Evolutionary conservation across 352 stramenopile genomes (phyloP), one percentile per base, ranked within the genome.

Genomic region (Globisporangium rhizosaccharum): DNA sequence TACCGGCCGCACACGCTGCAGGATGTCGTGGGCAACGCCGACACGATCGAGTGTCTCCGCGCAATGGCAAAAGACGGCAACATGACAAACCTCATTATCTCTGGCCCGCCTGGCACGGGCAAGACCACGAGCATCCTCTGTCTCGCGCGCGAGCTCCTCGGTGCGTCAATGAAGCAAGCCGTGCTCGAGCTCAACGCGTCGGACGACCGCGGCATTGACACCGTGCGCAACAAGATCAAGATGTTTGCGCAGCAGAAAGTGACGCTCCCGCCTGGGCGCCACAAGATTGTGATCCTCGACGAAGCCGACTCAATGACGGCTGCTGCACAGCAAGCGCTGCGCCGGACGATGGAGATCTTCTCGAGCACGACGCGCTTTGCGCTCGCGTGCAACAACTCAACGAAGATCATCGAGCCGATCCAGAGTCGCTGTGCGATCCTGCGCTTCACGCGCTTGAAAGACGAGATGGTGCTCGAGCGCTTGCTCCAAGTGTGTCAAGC

Each of bases 391-490:
- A 99, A 99, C 78, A 92, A 98, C 51, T 98, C 87, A 25, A 99
- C 94, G 28, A 99, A 99, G 83, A 99, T 99, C 67, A 99, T 99
- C 70, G 97, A 99, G 74, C 96, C 97, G 30, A 99, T 99, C 68
- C 83, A 99, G 88, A 97, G 81, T 66, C 90, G 97, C 55, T 99
- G 96, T 54, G 97, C 97, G 46, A 99, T 99, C 66, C 73, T 99
- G 33, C 93, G 97, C 4, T 99, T 98, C 76, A 97, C 88, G 50
- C 76, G 93, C 23, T 80, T 99, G 33, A 87, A 84, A 6, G 96
- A 99, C 72, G 87, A 98, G 65, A 96, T 99, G 82, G 85, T 99
- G 18, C 78, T 99, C 46, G 75, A 91, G 59, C 88, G 97, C 3
- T 70, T 99, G 23, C 59, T 97, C 44, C 76, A 96, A 33, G 96